phyloP scores from a whole-genome alignment of 2,329 filamentous ascomycete species.

The Curvularia sp. region DNA sequence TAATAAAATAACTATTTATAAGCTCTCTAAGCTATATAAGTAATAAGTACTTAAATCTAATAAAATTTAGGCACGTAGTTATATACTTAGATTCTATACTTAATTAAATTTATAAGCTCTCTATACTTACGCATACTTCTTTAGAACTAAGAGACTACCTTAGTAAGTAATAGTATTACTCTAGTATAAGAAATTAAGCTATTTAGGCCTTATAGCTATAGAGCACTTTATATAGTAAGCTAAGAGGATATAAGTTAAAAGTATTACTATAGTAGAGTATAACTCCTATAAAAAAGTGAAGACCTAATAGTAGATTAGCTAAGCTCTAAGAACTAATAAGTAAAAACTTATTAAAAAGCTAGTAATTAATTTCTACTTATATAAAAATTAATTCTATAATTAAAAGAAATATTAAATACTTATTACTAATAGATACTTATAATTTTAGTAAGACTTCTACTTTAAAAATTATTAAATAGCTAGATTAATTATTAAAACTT shows the following conservation, averaged over 20 bases:
- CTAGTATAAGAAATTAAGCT: neutral
- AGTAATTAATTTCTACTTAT: neutral
- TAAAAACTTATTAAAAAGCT: neutral
- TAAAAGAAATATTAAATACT: neutral
- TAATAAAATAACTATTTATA: neutral
- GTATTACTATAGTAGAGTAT: neutral
- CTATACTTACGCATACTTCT: too few relatives aligned
- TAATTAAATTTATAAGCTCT: too few relatives aligned
- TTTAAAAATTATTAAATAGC: neutral
- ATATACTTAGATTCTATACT: neutral
- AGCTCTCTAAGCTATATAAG: neutral
- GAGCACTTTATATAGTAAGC: neutral
- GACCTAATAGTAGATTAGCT: neutral
- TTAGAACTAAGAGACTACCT: too few relatives aligned
- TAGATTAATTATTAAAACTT: neutral
- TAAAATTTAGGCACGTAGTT: neutral
- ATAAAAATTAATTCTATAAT: neutral
- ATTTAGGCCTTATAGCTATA: neutral
- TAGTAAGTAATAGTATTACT: too few relatives aligned
- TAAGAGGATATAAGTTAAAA: neutral
- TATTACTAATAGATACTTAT: neutral
- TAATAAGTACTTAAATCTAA: neutral
- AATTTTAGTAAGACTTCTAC: neutral
- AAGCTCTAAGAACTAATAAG: neutral
- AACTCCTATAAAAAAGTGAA: neutral